Evolutionary conservation across 495 filamentous ascomycete species (phyloP), one percentile per base, ranked within the genome.

Genomic region (Penicillium lagena): DNA sequence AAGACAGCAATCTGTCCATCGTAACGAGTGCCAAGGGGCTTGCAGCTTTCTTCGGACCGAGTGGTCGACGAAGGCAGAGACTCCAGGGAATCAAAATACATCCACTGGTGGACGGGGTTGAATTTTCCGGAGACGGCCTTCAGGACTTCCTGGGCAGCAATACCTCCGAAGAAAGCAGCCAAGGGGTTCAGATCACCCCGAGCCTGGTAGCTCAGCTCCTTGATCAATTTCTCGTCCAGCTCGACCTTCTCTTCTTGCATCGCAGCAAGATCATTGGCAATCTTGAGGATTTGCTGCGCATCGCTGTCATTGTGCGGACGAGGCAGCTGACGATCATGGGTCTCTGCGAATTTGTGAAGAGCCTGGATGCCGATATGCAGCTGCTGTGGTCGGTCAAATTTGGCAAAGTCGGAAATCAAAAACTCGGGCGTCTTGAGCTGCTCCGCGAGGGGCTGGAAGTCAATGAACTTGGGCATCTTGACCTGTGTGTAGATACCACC

Each of bases 121-220:
- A 99, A 99, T 64, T 99, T 99, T 51, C 91, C 93, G 41, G 94
- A 99, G 15, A 99, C 87, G 34, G 91, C 87, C 66, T 99, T 97
- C 40, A 99, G 77, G 13, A 96, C 89, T 60, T 99, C 94, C 64
- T 99, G 94, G 9, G 94, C 94, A 33, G 87, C 85, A 47, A 96
- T 77, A 54, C 94, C 94, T 57, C 94, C 94, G 60, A 96, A 96
- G 70, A 97, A 87, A 12, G 94, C 90, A 17, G 89, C 89, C 79
- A 99, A 85, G 9, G 94, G 85, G 49, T 78, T 89, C 32, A 99
- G 67, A 55, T 97, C 89, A 50, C 94, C 94, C 29, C 76, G 82
- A n/a, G 94, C 94, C 67, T 99, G 93, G 64, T 88, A 97, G 58
- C 88, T 90, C 37, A 99, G 76, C 63, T 99, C 94, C 53, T 81